Percentiles rank a stretch among this genome's conserved stretches.
phyloP scores from a whole-genome alignment of 2,329 filamentous ascomycete genomes.

The Celoporthe dispersa region DNA sequence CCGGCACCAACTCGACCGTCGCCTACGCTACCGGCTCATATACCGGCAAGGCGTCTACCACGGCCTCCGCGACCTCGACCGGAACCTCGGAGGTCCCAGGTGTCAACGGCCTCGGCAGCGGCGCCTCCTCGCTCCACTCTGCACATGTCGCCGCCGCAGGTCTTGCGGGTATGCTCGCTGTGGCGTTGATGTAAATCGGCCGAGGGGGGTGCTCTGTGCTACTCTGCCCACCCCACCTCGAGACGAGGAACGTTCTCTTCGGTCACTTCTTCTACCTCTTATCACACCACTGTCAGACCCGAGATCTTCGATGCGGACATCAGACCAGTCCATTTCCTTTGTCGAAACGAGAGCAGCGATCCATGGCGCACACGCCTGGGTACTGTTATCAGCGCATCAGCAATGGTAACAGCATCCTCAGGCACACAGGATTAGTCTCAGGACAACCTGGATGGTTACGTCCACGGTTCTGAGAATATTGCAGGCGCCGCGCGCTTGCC shows the following conservation, averaged over 20 bases:
- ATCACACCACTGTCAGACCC: constrained; percentile 26
- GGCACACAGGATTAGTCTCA: background rate
- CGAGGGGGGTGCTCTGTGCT: background rate
- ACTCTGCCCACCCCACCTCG: background rate
- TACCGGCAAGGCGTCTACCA: constrained; percentile 23
- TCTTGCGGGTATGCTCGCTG: constrained; percentile 53
- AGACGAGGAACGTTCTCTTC: no score
- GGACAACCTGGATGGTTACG: constrained; percentile 13
- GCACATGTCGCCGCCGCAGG: constrained; percentile 53
- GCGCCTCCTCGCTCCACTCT: constrained; percentile 48
- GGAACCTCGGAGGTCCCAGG: constrained; percentile 42
- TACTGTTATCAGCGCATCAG: background rate
- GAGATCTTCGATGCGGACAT: constrained; percentile 39
- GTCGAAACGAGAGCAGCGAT: constrained; percentile 28
- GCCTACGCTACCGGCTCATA: constrained; percentile 40
- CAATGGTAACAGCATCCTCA: constrained; percentile 2
- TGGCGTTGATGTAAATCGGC: constrained; percentile 53
- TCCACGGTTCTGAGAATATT: constrained; percentile 6
- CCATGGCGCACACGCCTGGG: constrained; percentile 2
- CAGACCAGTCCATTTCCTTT: constrained; percentile 36
- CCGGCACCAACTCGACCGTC: constrained; percentile 31
- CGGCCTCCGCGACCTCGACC: constrained; percentile 34
- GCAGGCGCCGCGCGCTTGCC: constrained; percentile 26
- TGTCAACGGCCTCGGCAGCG: constrained; percentile 36
- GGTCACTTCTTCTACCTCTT: no score